Base-by-base conservation (phyloP, 345 rosid genomes). In the Salix purpurea region DNA sequence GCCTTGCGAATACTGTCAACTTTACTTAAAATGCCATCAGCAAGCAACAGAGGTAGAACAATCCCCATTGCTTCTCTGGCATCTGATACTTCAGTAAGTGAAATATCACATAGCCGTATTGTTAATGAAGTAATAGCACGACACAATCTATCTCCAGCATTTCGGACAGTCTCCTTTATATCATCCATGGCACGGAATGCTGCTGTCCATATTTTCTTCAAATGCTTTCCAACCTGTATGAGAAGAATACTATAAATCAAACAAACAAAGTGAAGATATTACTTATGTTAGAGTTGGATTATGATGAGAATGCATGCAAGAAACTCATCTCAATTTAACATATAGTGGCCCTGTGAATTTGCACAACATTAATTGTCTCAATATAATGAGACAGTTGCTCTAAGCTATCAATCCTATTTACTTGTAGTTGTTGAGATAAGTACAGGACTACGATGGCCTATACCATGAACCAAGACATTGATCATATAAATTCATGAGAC, bases 101-200 rank as follows among this genome's bases (percentile, higher is more conserved):
- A 81, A 65, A 90, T 85, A 85, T 95, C 97, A 79, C 99, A 93
- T 26, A 95, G 91, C 86, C 97, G 89, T 84, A 90, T 85, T 11
- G 99, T 93, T 80, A 95, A 81, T 64, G 97, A 89, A 58, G 92
- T 89, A 80, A 90, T 86, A 71, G 88, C 74, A 74, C 91, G 92
- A 44, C 97, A 91, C 84, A 95, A 82, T 82, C 86, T 95, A 84
- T 93, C 97, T 74, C 97, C 99, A 65, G 99, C 92, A 88, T 87
- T 90, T 83, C 97, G 86, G 80, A 95, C 99, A 83, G 97, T 93
- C 88, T 95, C 99, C 86, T 95, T 95, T 73, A 93, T 93, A 88
- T 95, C 99, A 90, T 95, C 97, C 99, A 95, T 93, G 82, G 97
- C 97, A 80, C 97, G 97, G 84, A 91, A 95, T 61, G 94, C 90